Percentiles rank a stretch among this genome's conserved stretches.
Evolutionary conservation across 2,329 filamentous ascomycete genomes (phyloP).

Genomic region (Cadophora sp.): DNA sequence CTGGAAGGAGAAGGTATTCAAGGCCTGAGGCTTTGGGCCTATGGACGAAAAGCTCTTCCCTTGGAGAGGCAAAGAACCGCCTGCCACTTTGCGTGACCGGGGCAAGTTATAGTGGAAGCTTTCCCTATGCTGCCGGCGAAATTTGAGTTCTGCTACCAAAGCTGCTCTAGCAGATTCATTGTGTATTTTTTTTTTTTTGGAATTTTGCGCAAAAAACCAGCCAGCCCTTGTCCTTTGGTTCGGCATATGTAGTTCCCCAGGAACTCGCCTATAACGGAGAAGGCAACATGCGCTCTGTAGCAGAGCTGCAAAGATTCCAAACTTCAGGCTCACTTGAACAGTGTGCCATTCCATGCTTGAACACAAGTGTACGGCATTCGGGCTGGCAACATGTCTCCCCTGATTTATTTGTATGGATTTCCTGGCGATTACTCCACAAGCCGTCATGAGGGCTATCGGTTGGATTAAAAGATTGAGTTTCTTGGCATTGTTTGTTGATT

Average conservation of each 20-base stretch:
- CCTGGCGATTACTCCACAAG: neutral
- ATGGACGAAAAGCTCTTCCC: neutral
- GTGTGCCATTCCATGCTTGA: neutral
- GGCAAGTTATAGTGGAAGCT: neutral
- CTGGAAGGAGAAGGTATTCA: neutral
- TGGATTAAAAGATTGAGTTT: neutral
- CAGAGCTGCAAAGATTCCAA: neutral
- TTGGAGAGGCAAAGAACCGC: neutral
- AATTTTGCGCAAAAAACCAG: neutral
- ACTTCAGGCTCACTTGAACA: neutral
- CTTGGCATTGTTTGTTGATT: neutral
- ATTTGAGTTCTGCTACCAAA: conserved; percentile 3
- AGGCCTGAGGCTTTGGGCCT: neutral
- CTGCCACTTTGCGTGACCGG: neutral
- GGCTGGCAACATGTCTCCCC: neutral
- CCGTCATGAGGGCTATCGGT: neutral
- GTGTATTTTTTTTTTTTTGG: neutral
- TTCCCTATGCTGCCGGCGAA: neutral
- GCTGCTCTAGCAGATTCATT: neutral
- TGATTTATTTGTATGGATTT: neutral
- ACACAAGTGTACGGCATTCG: neutral
- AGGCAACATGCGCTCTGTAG: conserved; percentile 5
- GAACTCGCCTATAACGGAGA: neutral
- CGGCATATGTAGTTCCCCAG: neutral
- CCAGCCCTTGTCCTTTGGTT: neutral